Evolutionary conservation across 306 rosid species (phyloP), one percentile per base, ranked within the genome.

Genomic region (Cyamopsis tetragonoloba): DNA sequence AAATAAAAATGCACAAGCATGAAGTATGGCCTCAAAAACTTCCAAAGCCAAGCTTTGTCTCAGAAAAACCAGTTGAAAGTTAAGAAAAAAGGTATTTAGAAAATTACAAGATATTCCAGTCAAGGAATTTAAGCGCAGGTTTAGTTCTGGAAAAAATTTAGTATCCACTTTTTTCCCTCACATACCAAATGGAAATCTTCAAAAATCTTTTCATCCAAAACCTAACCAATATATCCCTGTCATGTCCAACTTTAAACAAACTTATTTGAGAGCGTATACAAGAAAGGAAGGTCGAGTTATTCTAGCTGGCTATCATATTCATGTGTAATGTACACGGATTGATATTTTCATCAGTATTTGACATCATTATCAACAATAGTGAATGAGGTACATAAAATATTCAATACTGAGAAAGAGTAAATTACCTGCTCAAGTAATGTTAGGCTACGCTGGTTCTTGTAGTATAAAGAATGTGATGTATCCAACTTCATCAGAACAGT

Each of bases 401-500:
- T 13, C 47, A 68, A 72, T 24, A 62, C 28, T 31, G 86, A 75
- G 9, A 11, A 8, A 24, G 55, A 51, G 46, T 53, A 53, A 22
- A 62, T 43, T 70, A 71, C 77, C 81, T 26, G 56, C 37, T 41
- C 28, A 63, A 77, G 77, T 56, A 47, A 64, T 19, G 37, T 19
- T 17, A 55, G 58, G 38, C 77, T 71, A 56, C 7, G 43, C 57
- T 71, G 49, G 37, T 88, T 91, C 75, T 80, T 83, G 90, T 90
- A 93, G 77, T 79, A 90, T 9, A 65, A 68, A 49, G 79, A 62
- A 84, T 89, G 99, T 5, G 73, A 62, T 35, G 84, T 82, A 49
- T 93, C 97, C 77, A 75, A 75, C 79, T 62, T 79, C 81, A 70
- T 76, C 77, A 93, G 71, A 68, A 86, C 96, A 15, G 35, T 43